Evolutionary conservation across 345 rosid species (phyloP), one percentile per base, ranked within the genome.

Genomic region (Corchorus capsularis): DNA sequence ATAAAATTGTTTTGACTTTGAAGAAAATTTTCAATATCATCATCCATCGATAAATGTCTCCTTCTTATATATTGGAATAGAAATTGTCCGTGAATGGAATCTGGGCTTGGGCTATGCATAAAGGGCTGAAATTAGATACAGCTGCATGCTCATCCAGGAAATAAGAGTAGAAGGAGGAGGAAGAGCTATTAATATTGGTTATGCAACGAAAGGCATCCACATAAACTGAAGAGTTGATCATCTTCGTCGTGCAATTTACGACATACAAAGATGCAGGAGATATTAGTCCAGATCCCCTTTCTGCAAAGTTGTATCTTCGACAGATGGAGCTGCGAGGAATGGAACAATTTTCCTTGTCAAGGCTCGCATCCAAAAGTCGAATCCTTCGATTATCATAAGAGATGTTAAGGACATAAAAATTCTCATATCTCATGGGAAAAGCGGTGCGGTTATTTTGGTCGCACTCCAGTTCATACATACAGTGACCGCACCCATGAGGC

Each of bases 21-120:
- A 19, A 75, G 67, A 54, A 75, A 75, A 22, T 37, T 52, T 19
- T 75, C 77, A 35, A 75, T 63, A 2, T 34, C 8, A 54, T 75
- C 70, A 37, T 74, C 70, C 61, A 27, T 19, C 3, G 69, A 74
- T 8, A 62, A 62, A 6, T 74, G 74, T 19, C 63, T 55, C 32
- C 75, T n/a, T 1, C 35, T 53, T n/a, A n/a, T 16, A 27, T 32
- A 61, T 61, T 61, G 12, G 65, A 61, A 9, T 12, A 14, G 14
- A 2, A 22, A 27, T 22, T 1, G 43, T 6, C 43, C 43, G 4
- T 39, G 43, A 39, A 39, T 39, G 65, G 39, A 61, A 22, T 11
- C 65, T 22, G 65, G 39, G 65, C 65, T 27, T 61, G 15, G 13
- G 34, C 11, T 22, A 16, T 61, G 65, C 65, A 61, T 16, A 39